These are phyloP conservation scores for Russula lepida DNA, from an alignment of 768 basidiomycete genomes.

Conservation along the genomic window DNA sequence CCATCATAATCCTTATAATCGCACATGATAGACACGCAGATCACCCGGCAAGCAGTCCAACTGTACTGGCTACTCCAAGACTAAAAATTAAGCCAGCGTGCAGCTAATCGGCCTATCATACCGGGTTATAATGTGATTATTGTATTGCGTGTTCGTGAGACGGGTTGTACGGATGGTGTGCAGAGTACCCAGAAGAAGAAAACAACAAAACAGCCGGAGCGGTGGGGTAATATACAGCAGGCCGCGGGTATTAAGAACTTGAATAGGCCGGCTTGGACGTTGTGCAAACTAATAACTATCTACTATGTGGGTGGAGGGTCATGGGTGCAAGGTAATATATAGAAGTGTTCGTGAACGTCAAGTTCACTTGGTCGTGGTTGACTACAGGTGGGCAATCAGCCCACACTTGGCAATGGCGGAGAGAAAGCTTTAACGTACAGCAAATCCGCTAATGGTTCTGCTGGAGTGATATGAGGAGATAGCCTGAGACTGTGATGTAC, in stretches of 20 bases:
- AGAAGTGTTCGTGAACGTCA: conserved; percentile 19
- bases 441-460: conserved; percentile 62
- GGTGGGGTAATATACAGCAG: conserved; percentile 36
- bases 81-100: neutral
- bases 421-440: conserved; percentile 32
- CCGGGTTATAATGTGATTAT: conserved; percentile 19
- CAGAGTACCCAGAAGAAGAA: conserved; percentile 26
- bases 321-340: conserved; percentile 12
- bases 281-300: conserved; percentile 17
- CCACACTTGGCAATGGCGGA: conserved; percentile 21
- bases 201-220: conserved; percentile 31
- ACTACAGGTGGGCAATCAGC: conserved; percentile 10
- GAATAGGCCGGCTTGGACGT: conserved; percentile 11
- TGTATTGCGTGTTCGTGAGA: conserved; percentile 29
- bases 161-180: conserved; percentile 30
- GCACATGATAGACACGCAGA: neutral
- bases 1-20: neutral
- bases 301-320: conserved; percentile 11
- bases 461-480: conserved; percentile 69
- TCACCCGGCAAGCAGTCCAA: neutral
- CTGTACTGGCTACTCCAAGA: neutral
- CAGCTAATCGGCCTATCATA: conserved; percentile 1
- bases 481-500: conserved; percentile 59
- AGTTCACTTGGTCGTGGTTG: conserved; percentile 21
- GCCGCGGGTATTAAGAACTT: conserved; percentile 31